Evolutionary conservation across 2,329 filamentous ascomycete species (phyloP).

Genomic region (Trichoderma arundinaceum): DNA sequence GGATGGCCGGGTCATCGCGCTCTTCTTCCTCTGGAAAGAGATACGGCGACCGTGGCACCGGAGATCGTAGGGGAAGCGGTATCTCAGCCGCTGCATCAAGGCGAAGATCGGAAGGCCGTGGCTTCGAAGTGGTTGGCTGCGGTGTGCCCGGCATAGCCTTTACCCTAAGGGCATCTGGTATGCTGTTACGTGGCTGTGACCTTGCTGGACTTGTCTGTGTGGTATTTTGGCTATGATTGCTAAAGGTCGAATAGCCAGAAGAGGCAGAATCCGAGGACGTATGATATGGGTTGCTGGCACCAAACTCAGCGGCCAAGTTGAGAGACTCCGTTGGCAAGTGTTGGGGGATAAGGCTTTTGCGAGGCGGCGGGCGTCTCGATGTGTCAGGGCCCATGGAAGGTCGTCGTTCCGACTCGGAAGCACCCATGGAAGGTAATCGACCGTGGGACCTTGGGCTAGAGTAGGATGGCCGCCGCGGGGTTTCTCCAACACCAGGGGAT

Average conservation of each 20-base stretch:
- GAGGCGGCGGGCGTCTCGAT: constrained; percentile 59
- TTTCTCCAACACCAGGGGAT: constrained; percentile 44
- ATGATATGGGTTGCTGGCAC: constrained; percentile 68
- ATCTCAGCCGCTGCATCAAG: constrained; percentile 44
- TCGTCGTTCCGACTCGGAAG: constrained; percentile 39
- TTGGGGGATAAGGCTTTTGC: constrained; percentile 55
- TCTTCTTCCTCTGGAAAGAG: constrained; percentile 36
- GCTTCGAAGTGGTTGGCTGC: constrained; percentile 54
- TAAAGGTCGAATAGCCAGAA: constrained; percentile 67
- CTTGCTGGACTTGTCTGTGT: constrained; percentile 58
- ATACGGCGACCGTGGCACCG: constrained; percentile 40
- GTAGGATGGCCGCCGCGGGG: constrained; percentile 54
- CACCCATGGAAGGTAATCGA: constrained; percentile 33
- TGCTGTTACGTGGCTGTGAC: constrained; percentile 45
- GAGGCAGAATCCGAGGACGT: constrained; percentile 67
- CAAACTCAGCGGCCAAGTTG: constrained; percentile 65
- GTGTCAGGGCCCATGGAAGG: constrained; percentile 56
- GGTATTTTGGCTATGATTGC: constrained; percentile 63
- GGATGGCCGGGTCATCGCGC: constrained; percentile 37
- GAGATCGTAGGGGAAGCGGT: constrained; percentile 37
- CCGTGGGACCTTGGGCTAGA: constrained; percentile 51
- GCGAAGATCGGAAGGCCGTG: constrained; percentile 41
- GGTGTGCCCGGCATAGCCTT: constrained; percentile 62
- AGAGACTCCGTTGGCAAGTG: constrained; percentile 49
- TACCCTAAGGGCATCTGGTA: constrained; percentile 54